Percentiles rank a stretch among this genome's conserved stretches.
phyloP scores from a whole-genome alignment of 306 rosid genomes.

The Nissolia schottii region DNA sequence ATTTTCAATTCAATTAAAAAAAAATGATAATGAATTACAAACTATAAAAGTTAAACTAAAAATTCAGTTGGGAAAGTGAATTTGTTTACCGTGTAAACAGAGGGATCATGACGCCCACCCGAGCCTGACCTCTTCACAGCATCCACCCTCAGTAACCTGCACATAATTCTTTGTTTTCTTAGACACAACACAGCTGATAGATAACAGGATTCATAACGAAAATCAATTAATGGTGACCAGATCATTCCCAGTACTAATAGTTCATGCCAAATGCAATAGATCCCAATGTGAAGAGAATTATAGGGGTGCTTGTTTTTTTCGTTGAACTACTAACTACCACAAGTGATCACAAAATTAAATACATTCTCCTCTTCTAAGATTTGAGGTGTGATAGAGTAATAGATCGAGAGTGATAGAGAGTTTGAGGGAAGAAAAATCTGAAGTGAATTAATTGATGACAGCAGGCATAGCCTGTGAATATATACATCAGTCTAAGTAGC shows the following conservation, averaged over 20 bases:
- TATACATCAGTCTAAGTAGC: too few species aligned
- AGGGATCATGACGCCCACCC: conserved; percentile 66
- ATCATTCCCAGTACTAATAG: neutral
- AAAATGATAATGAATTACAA: neutral
- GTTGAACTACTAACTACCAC: neutral
- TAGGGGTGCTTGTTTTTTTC: neutral
- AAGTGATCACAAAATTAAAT: neutral
- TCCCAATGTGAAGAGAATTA: neutral
- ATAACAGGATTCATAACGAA: neutral
- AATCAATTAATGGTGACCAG: too few species aligned
- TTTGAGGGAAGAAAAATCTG: too few species aligned
- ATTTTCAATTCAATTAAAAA: neutral
- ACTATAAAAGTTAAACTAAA: neutral
- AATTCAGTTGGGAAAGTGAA: neutral
- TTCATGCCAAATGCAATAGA: neutral
- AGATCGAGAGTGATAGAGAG: too few species aligned
- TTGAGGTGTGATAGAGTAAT: too few species aligned
- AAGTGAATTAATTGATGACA: too few species aligned
- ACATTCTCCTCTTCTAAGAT: too few species aligned
- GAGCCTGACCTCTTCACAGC: conserved; percentile 60
- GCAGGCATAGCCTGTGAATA: too few species aligned
- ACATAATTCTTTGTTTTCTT: neutral
- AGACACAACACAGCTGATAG: neutral
- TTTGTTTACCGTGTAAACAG: conserved; percentile 43
- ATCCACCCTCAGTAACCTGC: conserved; percentile 48